Base-by-base conservation (phyloP, 352 stramenopile genomes). In the Globisporangium spinosum region DNA sequence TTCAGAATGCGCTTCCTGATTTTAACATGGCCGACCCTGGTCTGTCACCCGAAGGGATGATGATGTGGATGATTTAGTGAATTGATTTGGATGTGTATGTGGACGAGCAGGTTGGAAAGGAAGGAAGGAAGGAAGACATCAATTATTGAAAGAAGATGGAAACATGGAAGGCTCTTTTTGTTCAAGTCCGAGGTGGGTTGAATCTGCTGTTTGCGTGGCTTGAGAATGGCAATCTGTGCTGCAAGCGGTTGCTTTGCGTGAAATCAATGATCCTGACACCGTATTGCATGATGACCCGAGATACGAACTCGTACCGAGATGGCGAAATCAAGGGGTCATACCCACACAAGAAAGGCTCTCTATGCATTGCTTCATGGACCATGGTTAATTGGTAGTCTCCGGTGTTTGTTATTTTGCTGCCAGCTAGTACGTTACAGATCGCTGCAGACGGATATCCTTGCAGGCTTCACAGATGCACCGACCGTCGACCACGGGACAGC, bases 41-140 rank as follows among this genome's bases (percentile, higher is more conserved):
- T 2, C 71, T 93, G 13, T 93, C 82, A 1, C 79, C 84, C 2
- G 85, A 93, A 27, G 85, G 83, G 32, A 91, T 93, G 85, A 93
- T 91, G 82, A 91, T 93, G 83, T 93, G 85, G 85, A 93, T 93
- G 85, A 93, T 93, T 62, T 93, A 75, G 71, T 7, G 32, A 32
- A 22, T 40, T 12, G 34, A 56, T 49, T 22, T 23, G 12, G 17
- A n/a, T 29, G 9, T 65, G 40, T 65, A 49, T 49, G 43, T 51
- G 20, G 17, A 3, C 43, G n/a, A n/a, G 2, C 40, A 49, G 7
- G 20, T 51, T 12, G 43, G 17, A 51, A 51, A 22, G 43, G 10
- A 23, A 23, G 2, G 10, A 23, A 23, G 2, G 17, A n/a, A 22
- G 2, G 20, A 22, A 67, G 29, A 8, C 29, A 32, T 22, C 47